These are phyloP conservation scores for Aureobasidium mangrovei DNA, from an alignment of 2,329 filamentous ascomycete species.

Conservation along the genomic window DNA sequence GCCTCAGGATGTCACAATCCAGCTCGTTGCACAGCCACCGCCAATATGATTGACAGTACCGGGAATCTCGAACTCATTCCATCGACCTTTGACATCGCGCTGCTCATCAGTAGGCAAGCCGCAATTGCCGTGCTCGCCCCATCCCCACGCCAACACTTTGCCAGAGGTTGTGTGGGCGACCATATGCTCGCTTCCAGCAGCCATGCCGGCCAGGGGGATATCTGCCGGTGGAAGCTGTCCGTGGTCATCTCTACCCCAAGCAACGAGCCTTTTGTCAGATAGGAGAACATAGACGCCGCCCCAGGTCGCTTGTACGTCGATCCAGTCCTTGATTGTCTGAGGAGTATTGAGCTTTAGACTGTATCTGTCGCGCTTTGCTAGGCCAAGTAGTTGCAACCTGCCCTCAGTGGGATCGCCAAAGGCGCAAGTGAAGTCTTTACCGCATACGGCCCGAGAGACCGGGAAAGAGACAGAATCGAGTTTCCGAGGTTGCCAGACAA, in stretches of 20 bases:
- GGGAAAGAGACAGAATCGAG: slow-evolving; percentile 52
- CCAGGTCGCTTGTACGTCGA: slow-evolving; percentile 70
- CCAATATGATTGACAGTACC: slow-evolving; percentile 54
- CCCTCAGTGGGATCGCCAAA: slow-evolving; percentile 48
- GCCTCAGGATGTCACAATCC: slow-evolving; percentile 47
- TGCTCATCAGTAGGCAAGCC: slow-evolving; percentile 55
- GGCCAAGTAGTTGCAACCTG: slow-evolving; percentile 58
- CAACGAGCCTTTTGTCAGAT: slow-evolving; percentile 50
- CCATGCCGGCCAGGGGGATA: slow-evolving; percentile 57
- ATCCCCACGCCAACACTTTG: slow-evolving; percentile 78
- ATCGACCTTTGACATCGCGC: slow-evolving; percentile 60
- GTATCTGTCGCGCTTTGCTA: slow-evolving; percentile 65
- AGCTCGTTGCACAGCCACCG: slow-evolving; percentile 87
- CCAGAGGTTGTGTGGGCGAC: slow-evolving; percentile 57
- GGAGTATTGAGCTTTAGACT: slow-evolving; percentile 40
- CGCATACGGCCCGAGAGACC: slow-evolving; percentile 63
- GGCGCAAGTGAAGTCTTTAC: slow-evolving; percentile 77
- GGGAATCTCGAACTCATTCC: slow-evolving; percentile 54
- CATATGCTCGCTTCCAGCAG: slow-evolving; percentile 84
- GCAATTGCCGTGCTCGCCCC: slow-evolving; percentile 97
- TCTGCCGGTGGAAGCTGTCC: slow-evolving; percentile 63
- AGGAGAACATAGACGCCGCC: slow-evolving; percentile 66
- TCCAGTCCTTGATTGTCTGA: slow-evolving; percentile 47
- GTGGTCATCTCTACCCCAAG: slow-evolving; percentile 80
- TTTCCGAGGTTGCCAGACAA: slow-evolving; percentile 52